Conservation (phyloP, 768 basidiomycete species). For the Punctularia strigosozonata region DNA sequence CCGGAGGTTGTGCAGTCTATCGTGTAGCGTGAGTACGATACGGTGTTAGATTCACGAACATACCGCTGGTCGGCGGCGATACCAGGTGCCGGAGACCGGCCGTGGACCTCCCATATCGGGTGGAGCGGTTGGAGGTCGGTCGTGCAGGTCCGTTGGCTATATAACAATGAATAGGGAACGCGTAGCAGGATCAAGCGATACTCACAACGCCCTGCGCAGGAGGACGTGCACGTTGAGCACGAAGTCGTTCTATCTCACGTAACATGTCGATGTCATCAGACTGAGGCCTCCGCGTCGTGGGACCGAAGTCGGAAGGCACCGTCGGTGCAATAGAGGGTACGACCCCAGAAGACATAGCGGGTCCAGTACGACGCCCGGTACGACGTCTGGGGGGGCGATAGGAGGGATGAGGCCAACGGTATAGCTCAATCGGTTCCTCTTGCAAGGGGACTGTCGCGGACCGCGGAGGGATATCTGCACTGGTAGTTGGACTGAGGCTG, state of each 20-base stretch:
- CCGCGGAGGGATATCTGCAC: conserved; percentile 18
- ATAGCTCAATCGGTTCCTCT: background rate
- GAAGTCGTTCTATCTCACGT: conserved; percentile 4
- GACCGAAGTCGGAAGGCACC: background rate
- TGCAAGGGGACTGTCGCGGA: conserved; percentile 13
- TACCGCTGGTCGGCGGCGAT: too few relatives aligned
- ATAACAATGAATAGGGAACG: too few relatives aligned
- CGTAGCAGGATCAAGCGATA: too few relatives aligned
- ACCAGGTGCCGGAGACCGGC: too few relatives aligned
- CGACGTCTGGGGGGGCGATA: conserved; percentile 4
- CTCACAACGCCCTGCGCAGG: too few relatives aligned
- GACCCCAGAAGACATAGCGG: too few relatives aligned
- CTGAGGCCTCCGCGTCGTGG: background rate
- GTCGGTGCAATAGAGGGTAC: conserved; percentile 1
- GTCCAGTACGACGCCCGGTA: background rate
- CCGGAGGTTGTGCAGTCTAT: too few relatives aligned
- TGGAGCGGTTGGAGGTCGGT: conserved; percentile 8
- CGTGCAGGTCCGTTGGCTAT: too few relatives aligned
- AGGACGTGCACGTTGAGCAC: too few relatives aligned
- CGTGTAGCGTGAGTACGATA: too few relatives aligned
- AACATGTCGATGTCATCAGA: conserved; percentile 6
- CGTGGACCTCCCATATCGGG: conserved; percentile 5
- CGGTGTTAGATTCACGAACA: too few relatives aligned
- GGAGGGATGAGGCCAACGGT: background rate
- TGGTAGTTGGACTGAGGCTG: conserved; percentile 27